Evolutionary conservation across 768 basidiomycete species (phyloP), one percentile per base, ranked within the genome.

Genomic region (Pleurotus salmoneostramineus): DNA sequence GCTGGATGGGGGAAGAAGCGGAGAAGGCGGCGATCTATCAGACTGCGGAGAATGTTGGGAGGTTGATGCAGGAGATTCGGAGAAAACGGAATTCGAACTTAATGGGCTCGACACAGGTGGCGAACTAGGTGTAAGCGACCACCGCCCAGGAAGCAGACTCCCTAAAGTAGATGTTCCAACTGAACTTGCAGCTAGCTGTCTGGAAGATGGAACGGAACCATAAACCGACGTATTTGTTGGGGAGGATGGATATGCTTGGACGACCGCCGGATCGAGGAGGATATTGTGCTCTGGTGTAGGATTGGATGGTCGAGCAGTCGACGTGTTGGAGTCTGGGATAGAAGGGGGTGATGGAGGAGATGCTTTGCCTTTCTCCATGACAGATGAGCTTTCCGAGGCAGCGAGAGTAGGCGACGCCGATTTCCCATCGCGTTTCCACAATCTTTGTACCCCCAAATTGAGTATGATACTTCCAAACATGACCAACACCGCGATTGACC

Each of bases 401-500:
- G 72, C 34, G 50, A 46, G 31, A 33, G 52, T 49, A 64, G 50
- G 47, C 56, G 6, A 51, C 60, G 42, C 58, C 21, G 27, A 61
- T 61, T 8, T 58, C 14, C 34, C 36, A 40, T 3, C 47, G 50
- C 32, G 50, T 51, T 40, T 66, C 56, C 68, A 69, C 31, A 77
- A 57, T 17, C 68, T 69, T 7, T 65, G 60, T 46, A 79, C 57
- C 33, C 74, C 72, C 55, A 75, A 65, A 63, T 88, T 82, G 70
- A 84, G 71, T 45, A 84, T 62, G 45, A 85, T 72, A 65, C 91
- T 92, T 65, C 87, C 62, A 66, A 90, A 81, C 65, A 91, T 77
- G 56, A 92, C 71, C 47, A 95, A 59, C 33, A 90, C 78, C 0
- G 90, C 81, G 40, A 91, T 72, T 11, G 88, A 87, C 68, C 84